Base-by-base conservation (phyloP, 345 rosid species). In the Populus pruinosa region DNA sequence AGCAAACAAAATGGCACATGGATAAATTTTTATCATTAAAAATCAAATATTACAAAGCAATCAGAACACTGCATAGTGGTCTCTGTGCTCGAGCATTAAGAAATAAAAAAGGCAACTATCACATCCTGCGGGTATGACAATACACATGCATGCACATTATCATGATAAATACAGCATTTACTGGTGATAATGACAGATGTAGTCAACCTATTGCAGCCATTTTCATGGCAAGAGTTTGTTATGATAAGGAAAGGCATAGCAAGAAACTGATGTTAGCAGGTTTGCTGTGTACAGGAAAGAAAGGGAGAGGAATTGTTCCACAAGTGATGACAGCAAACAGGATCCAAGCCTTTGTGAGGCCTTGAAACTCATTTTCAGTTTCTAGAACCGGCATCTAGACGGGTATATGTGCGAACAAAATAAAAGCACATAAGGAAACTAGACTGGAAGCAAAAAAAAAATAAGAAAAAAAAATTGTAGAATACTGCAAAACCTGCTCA, bases 401-500 rank as follows among this genome's bases (percentile, higher is more conserved):
- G 63, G 39, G n/a, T 63, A 62, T 2, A 65, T 10, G 64, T 25
- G 50, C 38, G 49, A 33, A 11, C 38, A 29, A 21, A 70, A 41
- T 38, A 70, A 55, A 29, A 61, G 16, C 27, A 77, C 44, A n/a
- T 29, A 66, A 44, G 29, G 69, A 44, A 75, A 70, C 69, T 39
- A 70, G 73, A 73, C 61, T 75, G 76, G n/a, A 16, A 6, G 53
- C 33, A 73, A 72, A 74, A 20, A 1, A 53, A 33, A 9, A 33
- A 4, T 33, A 33, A 33, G 35, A 81, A 10, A n/a, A 65, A 35
- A 72, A 81, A 79, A 39, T 2, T 14, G 55, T 14, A 44, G 44
- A 72, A 62, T 21, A 61, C n/a, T 33, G 49, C 25, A 36, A 27
- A 81, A 96, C 99, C 99, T 96, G 96, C 87, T 96, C 94, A 69